Evolutionary conservation across 202 grass and related monocot genomes (phyloP), one percentile per base, ranked within the genome.

Genomic region (Schoenoplectus tabernaemontani): DNA sequence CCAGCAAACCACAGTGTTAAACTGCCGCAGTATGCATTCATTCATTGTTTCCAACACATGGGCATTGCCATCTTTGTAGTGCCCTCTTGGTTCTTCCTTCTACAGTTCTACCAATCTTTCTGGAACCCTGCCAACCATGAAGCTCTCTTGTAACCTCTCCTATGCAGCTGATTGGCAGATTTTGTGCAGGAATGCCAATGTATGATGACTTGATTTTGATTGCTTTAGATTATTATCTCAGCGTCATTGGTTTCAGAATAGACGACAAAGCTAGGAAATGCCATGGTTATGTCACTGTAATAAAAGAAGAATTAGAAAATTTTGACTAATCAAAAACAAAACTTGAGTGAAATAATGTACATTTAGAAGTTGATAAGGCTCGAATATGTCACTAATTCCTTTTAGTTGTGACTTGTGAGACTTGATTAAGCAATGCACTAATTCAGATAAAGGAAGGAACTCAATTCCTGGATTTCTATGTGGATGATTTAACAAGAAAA

Each of bases 201-300:
- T 47, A 28, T 15, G 4, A 71, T 16, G 42, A 1, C 39, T 42
- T 0, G 10, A 71, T 48, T 5, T 71, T 13, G 41, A 71, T 48
- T 26, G 19, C 37, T 54, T 57, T 13, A 59, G 1, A 54, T 9
- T 54, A 3, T 11, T 51, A 83, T 33, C 8, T 58, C 67, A 81
- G 61, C 67, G 69, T 92, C 79, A 33, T 59, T 54, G 20, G 59
- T 78, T 87, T 89, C 77, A 7, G 87, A 91, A 54, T 82, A 50
- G 57, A 89, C 23, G 3, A 89, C 56, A 59, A 94, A 94, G 80
- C 87, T 87, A 0, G 89, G 87, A 50, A 91, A 94, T 7, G 82
- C 64, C 80, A 83, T 79, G 12, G 86, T 89, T 41, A 94, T 94
- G 82, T 91, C 92, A 77, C 89, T 91, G 82, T 37, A 53, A 57